Conservation (phyloP, 331 rosid species). For the Pyrus hybrid region DNA sequence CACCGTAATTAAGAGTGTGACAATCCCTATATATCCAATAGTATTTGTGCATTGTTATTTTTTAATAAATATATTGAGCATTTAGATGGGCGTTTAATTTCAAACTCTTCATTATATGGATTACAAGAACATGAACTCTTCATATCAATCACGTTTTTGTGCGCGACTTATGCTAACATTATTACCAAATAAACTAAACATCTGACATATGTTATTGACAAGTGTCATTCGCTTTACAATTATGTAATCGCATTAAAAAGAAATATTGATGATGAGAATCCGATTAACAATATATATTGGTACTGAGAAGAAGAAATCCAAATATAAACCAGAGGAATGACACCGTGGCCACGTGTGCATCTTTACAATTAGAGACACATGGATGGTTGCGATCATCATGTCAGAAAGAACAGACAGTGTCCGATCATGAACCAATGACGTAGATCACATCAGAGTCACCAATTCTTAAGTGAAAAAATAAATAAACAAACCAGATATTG, state of each 20-base stretch:
- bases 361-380: slow-evolving; percentile 16
- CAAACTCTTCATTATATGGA: fast-evolving
- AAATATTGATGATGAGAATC: no score
- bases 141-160: fast-evolving
- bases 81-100: neutral
- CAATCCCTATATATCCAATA: no score
- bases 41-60: neutral
- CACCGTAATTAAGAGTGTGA: no score
- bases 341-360: slow-evolving; percentile 42
- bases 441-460: slow-evolving; percentile 12
- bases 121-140: no score
- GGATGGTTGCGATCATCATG: slow-evolving; percentile 1
- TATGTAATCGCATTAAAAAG: neutral
- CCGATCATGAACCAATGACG: slow-evolving; percentile 9
- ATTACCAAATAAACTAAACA: neutral
- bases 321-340: slow-evolving; percentile 2
- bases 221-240: neutral
- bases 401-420: neutral
- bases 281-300: no score
- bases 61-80: no score
- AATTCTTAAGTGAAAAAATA: neutral
- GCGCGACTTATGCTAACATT: neutral
- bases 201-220: no score
- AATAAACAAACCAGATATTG: neutral
- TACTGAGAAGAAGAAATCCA: no score